These are phyloP conservation scores for Mytilinidion resinicola DNA, from an alignment of 495 filamentous ascomycete genomes.

Conservation along the genomic window DNA sequence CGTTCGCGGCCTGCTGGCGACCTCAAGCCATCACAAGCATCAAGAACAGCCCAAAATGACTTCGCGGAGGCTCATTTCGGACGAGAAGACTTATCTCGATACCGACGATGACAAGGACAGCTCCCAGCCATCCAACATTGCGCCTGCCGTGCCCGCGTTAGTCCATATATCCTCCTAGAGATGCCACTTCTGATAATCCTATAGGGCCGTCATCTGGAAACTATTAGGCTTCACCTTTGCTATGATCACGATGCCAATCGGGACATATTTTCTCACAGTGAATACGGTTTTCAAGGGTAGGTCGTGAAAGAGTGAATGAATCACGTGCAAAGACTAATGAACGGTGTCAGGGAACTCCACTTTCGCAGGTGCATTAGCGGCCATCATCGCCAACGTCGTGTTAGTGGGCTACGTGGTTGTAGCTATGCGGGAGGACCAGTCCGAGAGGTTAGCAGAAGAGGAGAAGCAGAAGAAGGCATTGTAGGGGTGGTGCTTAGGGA, in stretches of 20 bases:
- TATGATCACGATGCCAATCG: slow-evolving; percentile 81
- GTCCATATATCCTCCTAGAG: slow-evolving; percentile 7
- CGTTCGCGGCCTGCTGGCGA: no score
- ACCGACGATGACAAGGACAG: slow-evolving; percentile 18
- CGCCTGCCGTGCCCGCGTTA: slow-evolving; percentile 38
- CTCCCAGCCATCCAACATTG: slow-evolving; percentile 31
- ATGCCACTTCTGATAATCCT: background rate
- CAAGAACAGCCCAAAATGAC: slow-evolving; percentile 8
- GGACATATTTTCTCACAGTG: slow-evolving; percentile 77
- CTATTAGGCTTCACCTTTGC: slow-evolving; percentile 82
- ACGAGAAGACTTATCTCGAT: slow-evolving; percentile 30
- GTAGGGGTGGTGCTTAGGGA: background rate
- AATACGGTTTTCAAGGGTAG: slow-evolving; percentile 71
- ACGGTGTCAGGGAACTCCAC: slow-evolving; percentile 62
- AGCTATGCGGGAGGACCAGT: slow-evolving; percentile 81
- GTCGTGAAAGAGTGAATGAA: background rate
- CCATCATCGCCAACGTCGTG: slow-evolving; percentile 84
- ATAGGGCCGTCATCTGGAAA: slow-evolving; percentile 80
- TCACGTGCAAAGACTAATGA: slow-evolving; percentile 15
- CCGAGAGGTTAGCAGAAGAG: slow-evolving; percentile 55
- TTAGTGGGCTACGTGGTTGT: slow-evolving; percentile 86
- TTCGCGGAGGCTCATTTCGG: slow-evolving; percentile 22
- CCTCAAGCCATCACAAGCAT: background rate
- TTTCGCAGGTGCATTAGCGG: slow-evolving; percentile 75
- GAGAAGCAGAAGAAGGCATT: slow-evolving; percentile 58